Percentiles rank a stretch among this genome's conserved stretches.
Conservation (phyloP, 768 basidiomycete species). For the Steccherinum ochraceum region DNA sequence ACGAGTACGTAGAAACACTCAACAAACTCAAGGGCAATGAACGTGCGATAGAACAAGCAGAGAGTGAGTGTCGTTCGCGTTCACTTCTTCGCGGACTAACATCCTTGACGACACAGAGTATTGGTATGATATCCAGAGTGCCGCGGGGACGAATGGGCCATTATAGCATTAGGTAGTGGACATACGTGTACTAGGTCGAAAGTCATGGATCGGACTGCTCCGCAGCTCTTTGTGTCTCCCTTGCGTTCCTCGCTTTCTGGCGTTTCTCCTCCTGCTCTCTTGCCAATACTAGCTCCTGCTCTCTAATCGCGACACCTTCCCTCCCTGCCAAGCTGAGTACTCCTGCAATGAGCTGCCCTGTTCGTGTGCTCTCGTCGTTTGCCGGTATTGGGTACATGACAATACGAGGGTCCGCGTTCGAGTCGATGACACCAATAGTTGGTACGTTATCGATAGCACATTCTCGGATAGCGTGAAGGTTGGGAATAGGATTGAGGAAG, state of each 20-base stretch:
- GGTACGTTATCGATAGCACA: slow-evolving; percentile 87
- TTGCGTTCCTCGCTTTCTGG: too few relatives aligned
- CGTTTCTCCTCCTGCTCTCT: not conserved
- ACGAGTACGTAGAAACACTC: slow-evolving; percentile 94
- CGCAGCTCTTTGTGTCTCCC: slow-evolving; percentile 1
- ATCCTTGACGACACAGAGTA: slow-evolving; percentile 42
- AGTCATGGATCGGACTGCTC: not conserved
- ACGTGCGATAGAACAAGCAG: slow-evolving; percentile 78
- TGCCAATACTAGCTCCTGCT: slow-evolving; percentile 20
- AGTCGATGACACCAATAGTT: slow-evolving; percentile 91
- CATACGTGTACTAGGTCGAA: not conserved
- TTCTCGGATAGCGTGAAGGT: slow-evolving; percentile 84
- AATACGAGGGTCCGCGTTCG: slow-evolving; percentile 90
- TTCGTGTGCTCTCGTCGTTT: slow-evolving; percentile 91
- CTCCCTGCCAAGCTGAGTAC: slow-evolving; percentile 84
- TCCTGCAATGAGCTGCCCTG: slow-evolving; percentile 87
- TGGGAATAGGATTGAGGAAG: slow-evolving; percentile 84
- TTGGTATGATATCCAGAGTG: slow-evolving; percentile 60
- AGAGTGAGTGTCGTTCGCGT: slow-evolving; percentile 57
- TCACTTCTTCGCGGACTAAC: slow-evolving; percentile 1
- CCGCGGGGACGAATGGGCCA: slow-evolving; percentile 7
- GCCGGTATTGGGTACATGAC: slow-evolving; percentile 98
- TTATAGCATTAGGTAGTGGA: slow-evolving; percentile 5
- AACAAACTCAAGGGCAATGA: slow-evolving; percentile 91
- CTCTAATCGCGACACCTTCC: slow-evolving; percentile 54